These are phyloP conservation scores for Protostelium mycophagum DNA, from an alignment of 78 protist genomes.

Conservation along the genomic window DNA sequence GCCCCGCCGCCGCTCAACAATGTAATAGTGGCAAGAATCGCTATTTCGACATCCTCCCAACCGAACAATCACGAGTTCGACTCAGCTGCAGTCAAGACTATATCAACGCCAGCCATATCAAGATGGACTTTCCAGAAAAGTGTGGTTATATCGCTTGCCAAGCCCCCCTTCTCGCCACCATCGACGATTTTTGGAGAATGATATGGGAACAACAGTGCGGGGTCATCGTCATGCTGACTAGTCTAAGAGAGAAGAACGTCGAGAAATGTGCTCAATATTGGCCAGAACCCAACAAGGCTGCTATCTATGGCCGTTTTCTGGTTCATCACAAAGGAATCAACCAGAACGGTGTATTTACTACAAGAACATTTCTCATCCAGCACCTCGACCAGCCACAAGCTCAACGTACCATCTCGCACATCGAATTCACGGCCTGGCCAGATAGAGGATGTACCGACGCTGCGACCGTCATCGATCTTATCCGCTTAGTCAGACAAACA, in stretches of 20 bases:
- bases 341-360: neutral
- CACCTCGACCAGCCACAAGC: neutral
- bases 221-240: slow-evolving; percentile 59
- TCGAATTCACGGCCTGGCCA: slow-evolving; percentile 71
- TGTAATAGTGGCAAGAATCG: slow-evolving; percentile 33
- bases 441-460: slow-evolving; percentile 45
- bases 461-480: neutral
- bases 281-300: slow-evolving; percentile 14
- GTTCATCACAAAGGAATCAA: neutral
- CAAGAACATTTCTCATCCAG: neutral
- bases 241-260: slow-evolving; percentile 4
- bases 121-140: slow-evolving; percentile 51
- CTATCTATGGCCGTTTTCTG: neutral
- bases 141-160: slow-evolving; percentile 55
- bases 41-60: slow-evolving; percentile 52
- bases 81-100: slow-evolving; percentile 45
- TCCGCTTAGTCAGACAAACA: neutral
- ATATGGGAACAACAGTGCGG: slow-evolving; percentile 26
- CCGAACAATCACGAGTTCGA: slow-evolving; percentile 52
- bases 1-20: neutral
- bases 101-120: slow-evolving; percentile 52
- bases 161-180: slow-evolving; percentile 44
- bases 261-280: slow-evolving; percentile 44
- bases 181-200: slow-evolving; percentile 66
- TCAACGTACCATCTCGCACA: slow-evolving; percentile 13